Percentiles rank a stretch among this genome's conserved stretches.
These are phyloP conservation scores for Tricholoma saponaceum DNA, from an alignment of 768 basidiomycete genomes.

Conservation along the genomic window DNA sequence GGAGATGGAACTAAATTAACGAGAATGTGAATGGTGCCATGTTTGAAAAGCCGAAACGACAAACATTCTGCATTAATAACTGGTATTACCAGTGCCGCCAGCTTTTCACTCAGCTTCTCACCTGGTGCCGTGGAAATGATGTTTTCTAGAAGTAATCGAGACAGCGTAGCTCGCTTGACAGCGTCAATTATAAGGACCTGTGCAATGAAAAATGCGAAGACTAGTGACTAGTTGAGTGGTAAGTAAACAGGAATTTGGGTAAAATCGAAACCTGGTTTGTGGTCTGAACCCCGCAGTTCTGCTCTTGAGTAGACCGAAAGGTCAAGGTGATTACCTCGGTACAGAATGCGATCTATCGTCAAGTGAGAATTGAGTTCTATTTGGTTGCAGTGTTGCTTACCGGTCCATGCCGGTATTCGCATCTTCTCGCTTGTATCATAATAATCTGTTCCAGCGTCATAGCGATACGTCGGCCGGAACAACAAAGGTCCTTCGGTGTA, in stretches of 20 bases:
- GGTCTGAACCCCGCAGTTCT: conserved; percentile 89
- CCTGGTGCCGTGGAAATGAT: conserved; percentile 59
- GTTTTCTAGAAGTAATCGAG: conserved; percentile 62
- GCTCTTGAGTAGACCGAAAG: conserved; percentile 78
- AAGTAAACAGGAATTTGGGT: not conserved
- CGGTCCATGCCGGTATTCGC: conserved; percentile 97
- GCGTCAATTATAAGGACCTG: conserved; percentile 78
- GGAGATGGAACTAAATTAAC: conserved; percentile 69
- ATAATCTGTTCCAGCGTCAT: conserved; percentile 72
- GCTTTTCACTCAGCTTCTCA: conserved; percentile 68
- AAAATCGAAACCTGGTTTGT: conserved; percentile 70
- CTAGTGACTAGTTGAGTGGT: conserved; percentile 33
- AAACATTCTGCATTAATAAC: conserved; percentile 39
- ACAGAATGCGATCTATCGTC: conserved; percentile 82
- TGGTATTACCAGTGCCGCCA: conserved; percentile 53
- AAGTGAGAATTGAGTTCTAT: not conserved
- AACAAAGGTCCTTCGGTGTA: conserved; percentile 87
- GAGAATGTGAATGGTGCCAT: not conserved
- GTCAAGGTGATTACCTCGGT: conserved; percentile 69
- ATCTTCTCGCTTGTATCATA: conserved; percentile 97
- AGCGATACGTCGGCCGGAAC: conserved; percentile 96
- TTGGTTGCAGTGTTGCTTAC: conserved; percentile 33
- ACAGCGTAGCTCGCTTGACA: conserved; percentile 66
- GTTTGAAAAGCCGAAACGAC: conserved; percentile 19
- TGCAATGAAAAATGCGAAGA: conserved; percentile 80